Percentiles rank a stretch among this genome's conserved stretches.
Evolutionary conservation across 352 stramenopile species (phyloP).

Genomic region (Phytophthora pini): DNA sequence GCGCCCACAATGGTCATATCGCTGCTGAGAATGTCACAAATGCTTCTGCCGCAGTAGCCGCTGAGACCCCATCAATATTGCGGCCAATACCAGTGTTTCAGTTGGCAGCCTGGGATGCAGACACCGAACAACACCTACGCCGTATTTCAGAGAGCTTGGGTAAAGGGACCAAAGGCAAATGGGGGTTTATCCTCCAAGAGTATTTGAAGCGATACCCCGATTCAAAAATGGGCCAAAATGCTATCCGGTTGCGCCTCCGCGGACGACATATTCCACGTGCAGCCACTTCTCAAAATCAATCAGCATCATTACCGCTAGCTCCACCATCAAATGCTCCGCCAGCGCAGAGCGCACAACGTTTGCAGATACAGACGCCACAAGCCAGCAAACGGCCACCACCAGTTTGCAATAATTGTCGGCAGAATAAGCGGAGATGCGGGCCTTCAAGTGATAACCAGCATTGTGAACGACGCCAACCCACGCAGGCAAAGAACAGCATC

Average conservation of each 20-base stretch:
- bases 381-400: background rate
- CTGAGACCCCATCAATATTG: background rate
- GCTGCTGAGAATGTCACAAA: too few relatives aligned
- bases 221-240: slow-evolving; percentile 5
- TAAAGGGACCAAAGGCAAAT: slow-evolving; percentile 5
- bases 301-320: too few relatives aligned
- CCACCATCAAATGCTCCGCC: background rate
- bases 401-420: background rate
- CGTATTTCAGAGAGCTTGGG: background rate
- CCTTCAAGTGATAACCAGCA: slow-evolving; percentile 1
- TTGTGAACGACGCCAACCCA: background rate
- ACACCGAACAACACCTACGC: background rate
- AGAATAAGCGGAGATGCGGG: background rate
- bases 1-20: background rate
- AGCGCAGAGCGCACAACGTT: background rate
- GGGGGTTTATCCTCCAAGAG: background rate
- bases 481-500: background rate
- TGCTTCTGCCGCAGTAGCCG: too few relatives aligned
- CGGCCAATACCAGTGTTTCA: background rate
- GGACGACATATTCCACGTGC: background rate
- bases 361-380: background rate
- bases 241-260: slow-evolving; percentile 2
- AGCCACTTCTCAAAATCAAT: background rate
- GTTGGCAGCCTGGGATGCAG: background rate
- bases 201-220: background rate